Evolutionary conservation across 495 filamentous ascomycete genomes (phyloP).

Genomic region (Xanthoparmelia taractica): DNA sequence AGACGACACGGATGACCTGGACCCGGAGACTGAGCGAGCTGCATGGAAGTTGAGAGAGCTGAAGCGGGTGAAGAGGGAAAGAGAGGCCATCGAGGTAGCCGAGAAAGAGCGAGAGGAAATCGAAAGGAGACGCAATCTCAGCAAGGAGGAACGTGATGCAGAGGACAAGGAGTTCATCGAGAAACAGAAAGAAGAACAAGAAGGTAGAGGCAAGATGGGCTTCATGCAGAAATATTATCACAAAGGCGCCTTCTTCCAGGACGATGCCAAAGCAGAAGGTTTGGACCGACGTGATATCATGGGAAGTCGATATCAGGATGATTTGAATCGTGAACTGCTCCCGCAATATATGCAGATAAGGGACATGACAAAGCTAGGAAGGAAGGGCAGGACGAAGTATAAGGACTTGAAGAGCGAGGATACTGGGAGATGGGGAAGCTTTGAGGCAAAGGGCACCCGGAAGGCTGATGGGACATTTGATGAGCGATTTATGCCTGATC

Average conservation of each 20-base stretch:
- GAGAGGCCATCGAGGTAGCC: slow-evolving; percentile 70
- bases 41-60: slow-evolving; percentile 94
- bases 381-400: slow-evolving; percentile 86
- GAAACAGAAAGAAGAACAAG: slow-evolving; percentile 73
- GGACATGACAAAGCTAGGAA: slow-evolving; percentile 88
- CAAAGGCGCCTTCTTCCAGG: slow-evolving; percentile 91
- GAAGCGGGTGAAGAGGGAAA: slow-evolving; percentile 74
- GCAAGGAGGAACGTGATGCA: slow-evolving; percentile 73
- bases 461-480: slow-evolving; percentile 45
- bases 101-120: slow-evolving; percentile 87
- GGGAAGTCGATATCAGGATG: slow-evolving; percentile 70
- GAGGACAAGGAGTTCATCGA: slow-evolving; percentile 77
- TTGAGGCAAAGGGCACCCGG: slow-evolving; percentile 47
- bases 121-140: slow-evolving; percentile 80
- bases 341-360: slow-evolving; percentile 91
- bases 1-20: slow-evolving; percentile 77
- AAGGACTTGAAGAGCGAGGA: slow-evolving; percentile 85
- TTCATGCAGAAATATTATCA: slow-evolving; percentile 97
- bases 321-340: slow-evolving; percentile 68
- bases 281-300: slow-evolving; percentile 72
- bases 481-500: slow-evolving; percentile 67
- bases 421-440: slow-evolving; percentile 74
- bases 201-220: slow-evolving; percentile 76
- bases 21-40: slow-evolving; percentile 81
- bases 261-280: slow-evolving; percentile 64